Evolutionary conservation across 2,329 filamentous ascomycete species (phyloP).

Genomic region (Cryphonectria parasitica): DNA sequence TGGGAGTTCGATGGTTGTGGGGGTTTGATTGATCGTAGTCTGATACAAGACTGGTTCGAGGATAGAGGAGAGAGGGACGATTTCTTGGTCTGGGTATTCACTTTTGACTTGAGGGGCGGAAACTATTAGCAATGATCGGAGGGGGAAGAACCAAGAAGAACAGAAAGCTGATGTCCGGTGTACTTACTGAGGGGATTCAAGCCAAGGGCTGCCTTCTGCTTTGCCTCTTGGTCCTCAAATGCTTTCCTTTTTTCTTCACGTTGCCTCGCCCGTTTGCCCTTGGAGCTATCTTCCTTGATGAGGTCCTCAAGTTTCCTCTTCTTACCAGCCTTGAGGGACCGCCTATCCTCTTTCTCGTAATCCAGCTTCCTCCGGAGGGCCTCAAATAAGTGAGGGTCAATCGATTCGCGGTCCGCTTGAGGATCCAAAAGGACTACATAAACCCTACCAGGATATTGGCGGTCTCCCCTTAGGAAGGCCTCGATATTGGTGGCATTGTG

Average conservation of each 20-base stretch:
- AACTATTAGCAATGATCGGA: background rate
- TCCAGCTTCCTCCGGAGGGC: slow-evolving; percentile 66
- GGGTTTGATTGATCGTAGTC: slow-evolving; percentile 46
- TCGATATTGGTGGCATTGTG: slow-evolving; percentile 63
- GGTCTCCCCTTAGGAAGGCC: slow-evolving; percentile 70
- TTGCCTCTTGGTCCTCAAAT: slow-evolving; percentile 36
- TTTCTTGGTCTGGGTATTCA: slow-evolving; percentile 45
- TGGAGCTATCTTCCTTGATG: slow-evolving; percentile 33
- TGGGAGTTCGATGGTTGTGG: slow-evolving; percentile 55
- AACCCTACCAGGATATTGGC: slow-evolving; percentile 52
- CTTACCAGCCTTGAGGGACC: slow-evolving; percentile 42
- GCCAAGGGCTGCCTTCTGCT: slow-evolving; percentile 34
- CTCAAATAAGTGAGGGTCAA: slow-evolving; percentile 56
- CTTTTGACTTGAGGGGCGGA: slow-evolving; percentile 46
- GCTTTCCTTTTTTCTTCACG: slow-evolving; percentile 30
- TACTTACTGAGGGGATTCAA: slow-evolving; percentile 28
- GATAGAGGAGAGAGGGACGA: slow-evolving; percentile 45
- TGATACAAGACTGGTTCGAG: slow-evolving; percentile 45
- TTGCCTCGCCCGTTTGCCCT: slow-evolving; percentile 34
- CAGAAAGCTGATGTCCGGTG: slow-evolving; percentile 18
- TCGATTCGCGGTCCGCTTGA: slow-evolving; percentile 44
- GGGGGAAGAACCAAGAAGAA: background rate
- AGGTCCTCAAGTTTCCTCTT: slow-evolving; percentile 43
- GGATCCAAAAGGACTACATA: slow-evolving; percentile 58
- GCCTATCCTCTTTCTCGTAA: slow-evolving; percentile 59